Evolutionary conservation across 1,284 basidiomycete genomes (phyloP), one percentile per base, ranked within the genome.

Genomic region (Trichosporon asahii): DNA sequence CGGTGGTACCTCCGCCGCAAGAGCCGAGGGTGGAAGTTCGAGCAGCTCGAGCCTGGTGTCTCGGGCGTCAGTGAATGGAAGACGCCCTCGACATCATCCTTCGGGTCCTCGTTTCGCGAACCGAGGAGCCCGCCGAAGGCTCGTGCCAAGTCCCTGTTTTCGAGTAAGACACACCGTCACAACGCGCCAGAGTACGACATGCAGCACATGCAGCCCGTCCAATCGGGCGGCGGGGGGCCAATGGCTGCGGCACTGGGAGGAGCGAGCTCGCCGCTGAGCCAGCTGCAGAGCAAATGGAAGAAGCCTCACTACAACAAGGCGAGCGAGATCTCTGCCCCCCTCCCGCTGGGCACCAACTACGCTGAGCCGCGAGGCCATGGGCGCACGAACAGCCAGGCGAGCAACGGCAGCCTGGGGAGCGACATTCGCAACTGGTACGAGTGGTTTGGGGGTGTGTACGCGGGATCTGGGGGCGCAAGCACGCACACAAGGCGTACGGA

Each of bases 211-310:
- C 57, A 61, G 29, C 57, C 29, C 8, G 57, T 61, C 57, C 15
- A 57, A 25, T 12, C 15, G 3, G 40, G 40, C 15, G 11, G 11
- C 31, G 49, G 21, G 2, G 49, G 49, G 49, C 72, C 72, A 3
- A 70, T 73, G 66, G 27, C 55, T 11, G 64, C 68, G 0, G 72
- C 72, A 8, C 69, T 73, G 21, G 66, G 66, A 44, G 69, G 69
- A 15, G 57, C 27, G 5, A n/a, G 14, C 15, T 67, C 65, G 11
- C 72, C 72, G 1, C 66, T 73, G 27, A 68, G 57, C 1, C 40
- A 65, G 65, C 69, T 73, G 14, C 69, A 70, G 61, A 53, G 12
- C 49, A 53, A 53, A 9, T 53, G 49, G 49, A n/a, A 21, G 15
- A 23, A 29, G 18, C 64, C 21, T 15, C 40, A 49, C 64, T 65